Percentiles rank a stretch among this genome's conserved stretches.
phyloP scores from a whole-genome alignment of 345 rosid species.

The Boechera stricta region DNA sequence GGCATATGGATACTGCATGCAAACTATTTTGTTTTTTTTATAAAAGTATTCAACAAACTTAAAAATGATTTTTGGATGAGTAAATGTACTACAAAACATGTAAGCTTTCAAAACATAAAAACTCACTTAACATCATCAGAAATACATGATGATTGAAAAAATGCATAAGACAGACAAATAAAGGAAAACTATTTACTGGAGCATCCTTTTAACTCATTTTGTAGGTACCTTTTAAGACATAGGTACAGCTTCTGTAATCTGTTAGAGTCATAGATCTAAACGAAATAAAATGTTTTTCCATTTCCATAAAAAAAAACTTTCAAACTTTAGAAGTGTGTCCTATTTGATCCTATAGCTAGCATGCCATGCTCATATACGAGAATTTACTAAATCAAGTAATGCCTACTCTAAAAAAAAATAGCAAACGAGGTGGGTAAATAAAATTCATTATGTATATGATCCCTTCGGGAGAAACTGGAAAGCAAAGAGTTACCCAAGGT shows the following conservation, averaged over 20 bases:
- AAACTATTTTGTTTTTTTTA: background rate
- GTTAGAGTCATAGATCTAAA: slow-evolving; percentile 1
- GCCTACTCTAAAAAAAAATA: background rate
- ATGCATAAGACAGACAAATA: background rate
- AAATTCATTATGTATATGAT: background rate
- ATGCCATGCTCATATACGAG: background rate
- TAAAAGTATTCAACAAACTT: background rate
- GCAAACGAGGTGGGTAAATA: background rate
- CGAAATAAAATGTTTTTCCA: background rate
- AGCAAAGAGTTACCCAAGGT: slow-evolving; percentile 69
- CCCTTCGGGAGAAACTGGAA: slow-evolving; percentile 17
- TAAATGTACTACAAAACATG: background rate
- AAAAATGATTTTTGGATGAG: background rate
- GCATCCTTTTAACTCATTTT: slow-evolving; percentile 6
- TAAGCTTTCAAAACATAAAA: background rate
- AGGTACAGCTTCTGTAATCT: slow-evolving; percentile 19
- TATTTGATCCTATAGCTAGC: background rate
- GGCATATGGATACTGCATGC: slow-evolving; percentile 22
- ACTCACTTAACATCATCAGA: background rate
- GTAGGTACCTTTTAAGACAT: slow-evolving; percentile 1
- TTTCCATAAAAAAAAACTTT: background rate
- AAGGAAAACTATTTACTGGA: slow-evolving; percentile 1
- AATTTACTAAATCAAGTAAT: slow-evolving; percentile 9
- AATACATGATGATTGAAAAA: background rate
- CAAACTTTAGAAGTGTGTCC: slow-evolving; percentile 1